Conservation (phyloP, 164 flowering plant genomes). For the Aristolochia fimbriata region DNA sequence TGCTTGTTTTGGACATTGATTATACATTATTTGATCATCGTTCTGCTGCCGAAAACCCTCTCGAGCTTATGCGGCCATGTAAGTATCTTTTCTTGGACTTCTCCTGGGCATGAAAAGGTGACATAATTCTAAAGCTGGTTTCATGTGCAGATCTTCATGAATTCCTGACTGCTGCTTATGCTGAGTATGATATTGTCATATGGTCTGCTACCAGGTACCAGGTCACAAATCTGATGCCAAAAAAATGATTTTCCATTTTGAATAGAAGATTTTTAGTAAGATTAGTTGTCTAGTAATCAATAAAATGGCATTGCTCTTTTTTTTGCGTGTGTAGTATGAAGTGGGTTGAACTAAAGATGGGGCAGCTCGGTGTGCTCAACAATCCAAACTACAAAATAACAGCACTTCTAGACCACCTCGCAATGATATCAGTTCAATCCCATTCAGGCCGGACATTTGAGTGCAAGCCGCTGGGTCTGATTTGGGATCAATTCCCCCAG, state of each 20-base stretch:
- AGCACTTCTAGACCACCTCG: constrained; percentile 86
- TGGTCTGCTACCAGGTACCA: constrained; percentile 96
- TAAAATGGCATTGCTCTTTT: not conserved
- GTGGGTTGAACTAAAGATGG: constrained; percentile 98
- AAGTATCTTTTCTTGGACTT: constrained; percentile 11
- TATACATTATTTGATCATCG: constrained; percentile 97
- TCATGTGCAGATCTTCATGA: constrained; percentile 82
- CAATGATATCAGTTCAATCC: constrained; percentile 92
- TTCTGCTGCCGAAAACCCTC: constrained; percentile 92
- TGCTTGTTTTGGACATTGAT: constrained; percentile 94
- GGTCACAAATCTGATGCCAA: not conserved
- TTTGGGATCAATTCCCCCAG: constrained; percentile 91
- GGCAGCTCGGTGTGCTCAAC: constrained; percentile 86
- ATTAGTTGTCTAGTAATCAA: too few species aligned
- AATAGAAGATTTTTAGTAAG: too few species aligned
- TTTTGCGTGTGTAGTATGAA: constrained; percentile 54
- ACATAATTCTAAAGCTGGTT: not conserved
- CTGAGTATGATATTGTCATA: constrained; percentile 94
- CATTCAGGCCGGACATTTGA: constrained; percentile 79
- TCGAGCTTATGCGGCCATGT: constrained; percentile 98
- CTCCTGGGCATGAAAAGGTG: too few species aligned
- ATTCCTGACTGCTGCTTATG: constrained; percentile 85
- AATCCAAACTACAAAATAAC: constrained; percentile 92
- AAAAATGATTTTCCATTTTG: not conserved
- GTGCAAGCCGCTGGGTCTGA: constrained; percentile 95